These are phyloP conservation scores for Blastobotrys illinoisensis DNA, from an alignment of 1,139 yeast genomes.

Conservation along the genomic window DNA sequence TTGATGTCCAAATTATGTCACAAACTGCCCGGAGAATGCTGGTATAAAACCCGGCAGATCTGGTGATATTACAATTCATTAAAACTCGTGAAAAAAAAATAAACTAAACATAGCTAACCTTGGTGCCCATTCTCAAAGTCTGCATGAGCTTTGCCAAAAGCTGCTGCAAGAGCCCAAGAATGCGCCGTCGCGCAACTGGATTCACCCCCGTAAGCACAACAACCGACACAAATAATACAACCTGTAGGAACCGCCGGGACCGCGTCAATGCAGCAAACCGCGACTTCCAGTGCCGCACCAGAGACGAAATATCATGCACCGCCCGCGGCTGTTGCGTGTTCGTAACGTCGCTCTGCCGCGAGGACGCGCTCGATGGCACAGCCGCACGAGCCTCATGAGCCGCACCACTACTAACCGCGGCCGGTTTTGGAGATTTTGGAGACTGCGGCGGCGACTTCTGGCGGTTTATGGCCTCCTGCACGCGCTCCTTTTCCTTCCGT, in stretches of 20 bases:
- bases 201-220: slow-evolving; percentile 18
- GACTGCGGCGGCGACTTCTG: slow-evolving; percentile 1
- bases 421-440: background rate
- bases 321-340: background rate
- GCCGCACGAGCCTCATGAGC: background rate
- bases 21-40: too few species aligned
- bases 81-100: background rate
- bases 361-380: background rate
- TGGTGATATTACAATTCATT: background rate
- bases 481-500: slow-evolving; percentile 11
- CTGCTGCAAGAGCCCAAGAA: slow-evolving; percentile 9
- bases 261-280: slow-evolving; percentile 9
- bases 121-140: slow-evolving; percentile 24
- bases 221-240: slow-evolving; percentile 16
- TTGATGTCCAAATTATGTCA: too few species aligned
- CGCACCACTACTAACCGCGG: background rate
- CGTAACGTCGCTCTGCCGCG: background rate
- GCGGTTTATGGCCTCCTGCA: slow-evolving; percentile 8
- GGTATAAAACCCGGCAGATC: too few species aligned
- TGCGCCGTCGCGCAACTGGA: slow-evolving; percentile 14
- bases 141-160: slow-evolving; percentile 19
- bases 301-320: slow-evolving; percentile 5
- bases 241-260: slow-evolving; percentile 7
- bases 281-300: slow-evolving; percentile 12
- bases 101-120: slow-evolving; percentile 23